phyloP scores from a whole-genome alignment of 306 rosid genomes.

The Cucurbita pepo region DNA sequence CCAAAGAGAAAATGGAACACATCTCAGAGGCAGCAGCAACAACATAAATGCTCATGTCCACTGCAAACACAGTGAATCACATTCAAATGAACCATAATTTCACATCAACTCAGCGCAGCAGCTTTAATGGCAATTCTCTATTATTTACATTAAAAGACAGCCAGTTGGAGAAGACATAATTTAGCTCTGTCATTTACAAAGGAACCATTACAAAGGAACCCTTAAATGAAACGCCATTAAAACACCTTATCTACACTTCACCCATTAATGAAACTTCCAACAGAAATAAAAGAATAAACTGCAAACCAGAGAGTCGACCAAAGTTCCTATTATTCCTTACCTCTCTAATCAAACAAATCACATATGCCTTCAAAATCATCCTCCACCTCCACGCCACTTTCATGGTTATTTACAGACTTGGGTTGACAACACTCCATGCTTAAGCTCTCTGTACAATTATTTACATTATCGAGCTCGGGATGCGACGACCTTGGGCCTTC shows the following conservation, averaged over 20 bases:
- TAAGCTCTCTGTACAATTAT: constrained; percentile 51
- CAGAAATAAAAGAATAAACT: constrained; percentile 14
- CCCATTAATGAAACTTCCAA: constrained; percentile 35
- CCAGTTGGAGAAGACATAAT: constrained; percentile 23
- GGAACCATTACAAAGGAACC: constrained; percentile 32
- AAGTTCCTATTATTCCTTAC: not conserved
- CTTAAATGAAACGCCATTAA: not conserved
- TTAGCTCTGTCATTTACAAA: constrained; percentile 47
- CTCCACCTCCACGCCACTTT: constrained; percentile 49
- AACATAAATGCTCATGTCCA: not conserved
- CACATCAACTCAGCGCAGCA: not conserved
- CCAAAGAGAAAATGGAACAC: not conserved
- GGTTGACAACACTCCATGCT: constrained; percentile 45
- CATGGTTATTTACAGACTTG: constrained; percentile 63
- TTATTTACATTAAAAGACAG: constrained; percentile 49
- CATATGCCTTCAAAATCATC: constrained; percentile 45
- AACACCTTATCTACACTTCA: constrained; percentile 34
- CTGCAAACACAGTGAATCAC: not conserved
- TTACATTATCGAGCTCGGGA: constrained; percentile 61
- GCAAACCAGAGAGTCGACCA: constrained; percentile 2
- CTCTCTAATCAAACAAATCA: constrained; percentile 44
- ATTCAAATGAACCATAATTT: not conserved
- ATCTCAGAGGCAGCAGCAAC: not conserved
- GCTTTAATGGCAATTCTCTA: constrained; percentile 15
- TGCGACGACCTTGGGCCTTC: constrained; percentile 36